phyloP scores from a whole-genome alignment of 805 yeast species.

The Yamadazyma paraphyllophila region DNA sequence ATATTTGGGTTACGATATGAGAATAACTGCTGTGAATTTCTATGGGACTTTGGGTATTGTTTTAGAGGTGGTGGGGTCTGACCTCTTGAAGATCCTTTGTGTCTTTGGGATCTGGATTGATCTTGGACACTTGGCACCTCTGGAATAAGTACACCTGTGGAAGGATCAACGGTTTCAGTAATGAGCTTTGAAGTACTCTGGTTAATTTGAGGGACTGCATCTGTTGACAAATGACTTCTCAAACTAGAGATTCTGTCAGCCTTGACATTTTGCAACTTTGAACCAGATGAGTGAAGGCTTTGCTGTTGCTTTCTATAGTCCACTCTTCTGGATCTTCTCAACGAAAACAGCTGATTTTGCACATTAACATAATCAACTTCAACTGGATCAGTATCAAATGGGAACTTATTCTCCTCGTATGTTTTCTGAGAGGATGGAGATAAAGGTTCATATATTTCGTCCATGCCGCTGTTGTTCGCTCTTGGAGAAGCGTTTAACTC shows the following conservation, averaged over 20 bases:
- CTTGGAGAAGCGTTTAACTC: conserved; percentile 26
- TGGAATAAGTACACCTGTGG: not conserved
- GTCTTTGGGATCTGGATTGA: not conserved
- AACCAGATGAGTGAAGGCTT: conserved; percentile 18
- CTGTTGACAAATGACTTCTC: conserved; percentile 16
- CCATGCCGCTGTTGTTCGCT: conserved; percentile 5
- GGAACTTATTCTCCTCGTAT: conserved; percentile 13
- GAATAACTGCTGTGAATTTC: conserved; percentile 34
- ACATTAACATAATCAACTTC: conserved; percentile 7
- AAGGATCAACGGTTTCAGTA: conserved; percentile 1
- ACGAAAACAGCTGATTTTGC: conserved; percentile 22
- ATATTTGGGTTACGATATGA: conserved; percentile 25
- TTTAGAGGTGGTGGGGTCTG: not conserved
- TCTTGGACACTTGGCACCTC: not conserved
- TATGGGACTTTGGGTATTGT: conserved; percentile 3
- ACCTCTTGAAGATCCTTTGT: not conserved
- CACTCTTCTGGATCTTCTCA: conserved; percentile 38
- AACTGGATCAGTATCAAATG: conserved; percentile 12
- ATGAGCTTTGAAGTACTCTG: conserved; percentile 1
- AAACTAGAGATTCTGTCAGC: conserved; percentile 22
- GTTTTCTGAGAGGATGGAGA: conserved; percentile 15
- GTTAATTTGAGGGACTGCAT: conserved; percentile 6
- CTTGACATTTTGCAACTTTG: conserved; percentile 22
- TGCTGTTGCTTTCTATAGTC: conserved; percentile 33
- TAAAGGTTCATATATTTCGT: conserved; percentile 24